Percentiles rank a stretch among this genome's conserved stretches.
Conservation (phyloP, 192 early-diverging fungal species). For the Backusella luteola region DNA sequence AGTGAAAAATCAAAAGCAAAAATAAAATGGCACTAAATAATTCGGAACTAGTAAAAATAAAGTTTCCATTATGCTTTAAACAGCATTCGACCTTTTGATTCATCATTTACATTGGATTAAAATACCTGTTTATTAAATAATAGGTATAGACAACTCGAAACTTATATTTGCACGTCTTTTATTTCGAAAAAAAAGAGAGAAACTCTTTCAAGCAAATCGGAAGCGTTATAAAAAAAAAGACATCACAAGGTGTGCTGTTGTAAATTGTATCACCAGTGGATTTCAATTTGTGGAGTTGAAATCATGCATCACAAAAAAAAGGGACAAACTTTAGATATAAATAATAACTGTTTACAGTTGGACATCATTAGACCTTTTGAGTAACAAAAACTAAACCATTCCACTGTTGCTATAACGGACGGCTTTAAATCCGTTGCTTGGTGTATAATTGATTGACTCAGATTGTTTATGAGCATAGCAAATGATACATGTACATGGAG, state of each 20-base stretch:
- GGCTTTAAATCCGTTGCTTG: background rate
- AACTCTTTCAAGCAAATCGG: background rate
- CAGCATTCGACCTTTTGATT: background rate
- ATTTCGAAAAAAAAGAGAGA: background rate
- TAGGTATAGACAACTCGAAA: background rate
- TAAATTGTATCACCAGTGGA: background rate
- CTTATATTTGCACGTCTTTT: background rate
- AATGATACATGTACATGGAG: background rate
- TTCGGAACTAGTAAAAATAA: background rate
- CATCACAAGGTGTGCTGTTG: background rate
- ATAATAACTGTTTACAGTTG: background rate
- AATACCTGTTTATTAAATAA: background rate
- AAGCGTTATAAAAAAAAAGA: background rate
- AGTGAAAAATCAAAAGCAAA: background rate
- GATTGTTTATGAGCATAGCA: background rate
- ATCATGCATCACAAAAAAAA: conserved; percentile 7
- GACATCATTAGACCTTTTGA: background rate
- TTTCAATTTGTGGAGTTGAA: background rate
- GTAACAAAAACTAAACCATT: background rate
- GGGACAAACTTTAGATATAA: background rate
- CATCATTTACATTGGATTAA: background rate
- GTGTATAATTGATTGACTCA: background rate
- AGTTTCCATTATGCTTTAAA: background rate
- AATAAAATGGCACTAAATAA: background rate
- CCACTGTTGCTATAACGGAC: background rate